Percentiles rank a stretch among this genome's conserved stretches.
These are phyloP conservation scores for Colletotrichum spaethianum DNA, from an alignment of 2,329 filamentous ascomycete genomes.

Conservation along the genomic window DNA sequence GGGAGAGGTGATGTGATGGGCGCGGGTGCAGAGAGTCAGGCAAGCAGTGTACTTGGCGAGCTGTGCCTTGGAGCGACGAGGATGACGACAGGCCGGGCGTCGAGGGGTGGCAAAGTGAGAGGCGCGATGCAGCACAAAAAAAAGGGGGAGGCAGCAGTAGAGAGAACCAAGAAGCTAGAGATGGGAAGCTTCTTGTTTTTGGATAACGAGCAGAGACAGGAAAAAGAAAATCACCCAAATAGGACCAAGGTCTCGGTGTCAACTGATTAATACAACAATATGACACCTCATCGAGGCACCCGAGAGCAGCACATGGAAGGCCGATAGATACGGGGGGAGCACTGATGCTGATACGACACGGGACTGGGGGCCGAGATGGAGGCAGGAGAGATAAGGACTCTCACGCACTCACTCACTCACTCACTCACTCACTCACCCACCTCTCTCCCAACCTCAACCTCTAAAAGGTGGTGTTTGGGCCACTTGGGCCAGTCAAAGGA, in stretches of 20 bases:
- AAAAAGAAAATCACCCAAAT: neutral
- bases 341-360: conserved; percentile 7
- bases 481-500: neutral
- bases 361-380: conserved; percentile 15
- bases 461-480: neutral
- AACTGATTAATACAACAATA: conserved; percentile 19
- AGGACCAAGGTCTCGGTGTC: neutral
- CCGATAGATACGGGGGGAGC: neutral
- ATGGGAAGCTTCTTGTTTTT: conserved; percentile 29
- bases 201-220: neutral
- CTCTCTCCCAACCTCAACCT: neutral
- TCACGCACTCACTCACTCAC: neutral
- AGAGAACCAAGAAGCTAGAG: neutral
- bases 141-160: neutral
- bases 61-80: conserved; percentile 1
- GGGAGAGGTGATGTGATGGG: conserved; percentile 1
- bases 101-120: neutral
- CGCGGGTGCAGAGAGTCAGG: neutral
- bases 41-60: neutral
- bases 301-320: neutral
- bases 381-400: conserved; percentile 18
- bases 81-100: conserved; percentile 23
- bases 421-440: neutral
- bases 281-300: conserved; percentile 9
- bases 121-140: neutral